Conservation (phyloP, 345 rosid species). For the Salix koriyanagi region DNA sequence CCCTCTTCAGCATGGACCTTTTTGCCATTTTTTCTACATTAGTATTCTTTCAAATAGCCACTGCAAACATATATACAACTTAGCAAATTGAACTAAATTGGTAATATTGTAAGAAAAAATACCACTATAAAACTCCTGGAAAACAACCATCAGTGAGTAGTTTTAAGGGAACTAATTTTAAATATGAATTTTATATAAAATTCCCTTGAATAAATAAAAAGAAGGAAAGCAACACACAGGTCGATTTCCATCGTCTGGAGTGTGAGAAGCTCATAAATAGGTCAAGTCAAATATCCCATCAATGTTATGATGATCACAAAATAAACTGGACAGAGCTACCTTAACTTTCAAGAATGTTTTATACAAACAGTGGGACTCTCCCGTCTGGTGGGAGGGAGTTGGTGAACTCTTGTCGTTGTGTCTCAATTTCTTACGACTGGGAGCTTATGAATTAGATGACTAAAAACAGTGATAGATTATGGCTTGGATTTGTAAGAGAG, state of each 20-base stretch:
- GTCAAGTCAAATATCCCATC: not conserved
- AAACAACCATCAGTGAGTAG: not conserved
- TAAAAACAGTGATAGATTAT: no score
- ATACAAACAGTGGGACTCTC: slow-evolving; percentile 8
- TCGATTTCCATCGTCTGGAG: not conserved
- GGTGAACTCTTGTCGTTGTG: no score
- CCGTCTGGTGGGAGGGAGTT: no score
- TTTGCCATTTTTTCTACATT: no score
- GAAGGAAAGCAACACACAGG: not conserved
- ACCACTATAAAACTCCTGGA: not conserved
- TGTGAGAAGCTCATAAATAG: not conserved
- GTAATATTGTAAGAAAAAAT: not conserved
- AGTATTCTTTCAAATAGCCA: slow-evolving; percentile 2
- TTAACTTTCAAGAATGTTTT: no score
- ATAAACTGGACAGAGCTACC: no score
- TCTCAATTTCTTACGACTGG: no score
- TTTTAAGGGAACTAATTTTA: not conserved
- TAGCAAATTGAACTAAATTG: not conserved
- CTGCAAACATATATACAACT: slow-evolving; percentile 5
- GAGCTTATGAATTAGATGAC: no score
- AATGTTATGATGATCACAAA: not conserved
- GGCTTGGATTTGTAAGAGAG: no score
- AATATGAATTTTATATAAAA: not conserved
- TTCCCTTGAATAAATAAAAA: not conserved
- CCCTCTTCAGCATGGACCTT: fast-evolving